Conservation (phyloP, 306 rosid species). For the Lupinus albus region DNA sequence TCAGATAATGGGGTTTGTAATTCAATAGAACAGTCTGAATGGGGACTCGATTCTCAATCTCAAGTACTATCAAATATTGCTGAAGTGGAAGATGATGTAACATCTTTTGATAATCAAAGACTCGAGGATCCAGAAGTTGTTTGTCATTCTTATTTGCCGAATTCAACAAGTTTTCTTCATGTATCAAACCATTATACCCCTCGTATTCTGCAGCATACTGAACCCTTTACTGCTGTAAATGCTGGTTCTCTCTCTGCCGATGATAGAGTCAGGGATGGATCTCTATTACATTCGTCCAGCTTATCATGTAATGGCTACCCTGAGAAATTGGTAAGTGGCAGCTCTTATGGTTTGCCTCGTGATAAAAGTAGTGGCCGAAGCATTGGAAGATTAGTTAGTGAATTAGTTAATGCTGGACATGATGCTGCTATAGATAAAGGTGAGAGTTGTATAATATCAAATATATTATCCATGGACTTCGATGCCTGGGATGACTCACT, state of each 20-base stretch:
- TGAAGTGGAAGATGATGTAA: slow-evolving; percentile 80
- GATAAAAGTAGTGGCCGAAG: slow-evolving; percentile 58
- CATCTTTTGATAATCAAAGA: slow-evolving; percentile 86
- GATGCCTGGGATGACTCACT: slow-evolving; percentile 85
- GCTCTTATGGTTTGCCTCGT: slow-evolving; percentile 54
- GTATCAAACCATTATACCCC: slow-evolving; percentile 53
- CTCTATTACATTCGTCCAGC: slow-evolving; percentile 51
- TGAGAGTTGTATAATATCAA: slow-evolving; percentile 90
- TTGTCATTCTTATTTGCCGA: slow-evolving; percentile 61
- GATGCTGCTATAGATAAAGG: slow-evolving; percentile 70
- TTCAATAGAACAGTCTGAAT: slow-evolving; percentile 60
- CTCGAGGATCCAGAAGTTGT: slow-evolving; percentile 90
- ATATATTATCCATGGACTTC: slow-evolving; percentile 84
- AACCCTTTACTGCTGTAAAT: slow-evolving; percentile 51
- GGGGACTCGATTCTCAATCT: slow-evolving; percentile 55
- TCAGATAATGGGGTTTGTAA: slow-evolving; percentile 45
- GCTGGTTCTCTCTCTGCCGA: slow-evolving; percentile 55
- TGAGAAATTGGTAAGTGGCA: slow-evolving; percentile 55
- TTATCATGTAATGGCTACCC: slow-evolving; percentile 61
- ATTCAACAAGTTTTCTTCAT: slow-evolving; percentile 55
- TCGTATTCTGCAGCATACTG: slow-evolving; percentile 47
- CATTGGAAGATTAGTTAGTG: slow-evolving; percentile 59
- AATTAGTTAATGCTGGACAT: slow-evolving; percentile 52
- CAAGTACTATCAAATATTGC: slow-evolving; percentile 38
- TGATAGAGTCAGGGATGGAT: slow-evolving; percentile 50